Evolutionary conservation across 2,329 filamentous ascomycete genomes (phyloP), one percentile per base, ranked within the genome.

Genomic region (Conoideocrella luteorostrata): DNA sequence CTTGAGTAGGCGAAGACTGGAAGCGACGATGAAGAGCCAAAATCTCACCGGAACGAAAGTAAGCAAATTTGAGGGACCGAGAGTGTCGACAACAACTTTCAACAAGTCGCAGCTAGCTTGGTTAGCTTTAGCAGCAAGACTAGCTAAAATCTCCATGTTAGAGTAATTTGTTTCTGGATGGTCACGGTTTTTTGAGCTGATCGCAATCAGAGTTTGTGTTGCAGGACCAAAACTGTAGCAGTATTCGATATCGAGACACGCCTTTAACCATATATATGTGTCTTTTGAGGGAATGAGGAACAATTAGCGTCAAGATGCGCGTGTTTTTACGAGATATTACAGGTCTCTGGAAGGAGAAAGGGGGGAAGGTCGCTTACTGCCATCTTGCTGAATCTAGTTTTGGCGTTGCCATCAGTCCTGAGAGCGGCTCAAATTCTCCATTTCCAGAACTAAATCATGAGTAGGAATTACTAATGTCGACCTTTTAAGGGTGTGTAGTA

Each of bases 21-120:
- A 47, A 18, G 38, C 41, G 10, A 50, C 47, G n/a, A 51, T 41
- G n/a, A 49, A 50, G 2, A 49, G 29, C 49, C 47, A 51, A 21
- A 44, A 46, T 5, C 45, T 24, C 2, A 51, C 49, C 15, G 47
- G 49, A n/a, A 50, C 33, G 22, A 44, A 47, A 0, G 23, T 23
- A n/a, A n/a, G n/a, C 22, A 47, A 41, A 17, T 35, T 44, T 7
- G 23, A 32, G 2, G 45, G 43, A 12, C 47, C 42, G 4, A 47
- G 33, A 2, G 46, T 39, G 20, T 50, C 38, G 6, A 47, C 44
- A 15, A 48, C 28, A 1, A 51, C 37, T 12, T 23, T 23, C 4
- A 51, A 39, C 10, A 51, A 30, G 5, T 44, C 43, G 45, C 12
- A 11, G 12, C 13, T 39, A 18, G 37, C 43, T 47, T 18, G n/a